phyloP scores from a whole-genome alignment of 2,329 filamentous ascomycete genomes.

The Fusarium sp. region DNA sequence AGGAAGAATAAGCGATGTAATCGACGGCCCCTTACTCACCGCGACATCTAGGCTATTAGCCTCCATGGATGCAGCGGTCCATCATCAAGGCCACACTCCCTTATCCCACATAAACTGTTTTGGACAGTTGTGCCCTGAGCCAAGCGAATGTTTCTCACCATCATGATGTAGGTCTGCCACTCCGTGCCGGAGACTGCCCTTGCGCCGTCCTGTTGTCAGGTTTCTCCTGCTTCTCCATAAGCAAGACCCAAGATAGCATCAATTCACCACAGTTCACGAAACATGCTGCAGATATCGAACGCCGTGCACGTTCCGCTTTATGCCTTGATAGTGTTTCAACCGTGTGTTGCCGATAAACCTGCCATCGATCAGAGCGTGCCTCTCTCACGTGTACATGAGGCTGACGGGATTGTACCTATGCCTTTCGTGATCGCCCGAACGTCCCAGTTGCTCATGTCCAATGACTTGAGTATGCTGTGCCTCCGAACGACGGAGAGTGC shows the following conservation, averaged over 20 bases:
- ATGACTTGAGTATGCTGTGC: constrained; percentile 20
- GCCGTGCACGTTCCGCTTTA: background rate
- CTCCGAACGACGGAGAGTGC: background rate
- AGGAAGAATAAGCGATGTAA: constrained; percentile 72
- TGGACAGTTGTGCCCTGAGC: background rate
- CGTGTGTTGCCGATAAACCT: background rate
- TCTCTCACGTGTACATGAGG: background rate
- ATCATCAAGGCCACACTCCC: constrained; percentile 71
- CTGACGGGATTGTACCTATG: constrained; percentile 6
- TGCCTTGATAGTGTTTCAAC: background rate
- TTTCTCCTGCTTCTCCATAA: background rate
- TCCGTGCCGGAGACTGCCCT: background rate
- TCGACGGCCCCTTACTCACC: constrained; percentile 73
- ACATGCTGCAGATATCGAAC: background rate
- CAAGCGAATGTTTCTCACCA: background rate
- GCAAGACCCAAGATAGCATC: background rate
- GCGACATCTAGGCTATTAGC: constrained; percentile 63
- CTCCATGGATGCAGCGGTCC: constrained; percentile 75
- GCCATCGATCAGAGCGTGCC: background rate
- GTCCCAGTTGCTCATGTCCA: constrained; percentile 10
- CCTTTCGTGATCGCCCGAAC: constrained; percentile 17
- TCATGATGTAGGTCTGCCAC: background rate
- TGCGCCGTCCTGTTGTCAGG: background rate
- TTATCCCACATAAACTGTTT: background rate
- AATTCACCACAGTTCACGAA: background rate